These are phyloP conservation scores for Gossypium stocksii DNA, from an alignment of 345 rosid genomes.

Conservation along the genomic window DNA sequence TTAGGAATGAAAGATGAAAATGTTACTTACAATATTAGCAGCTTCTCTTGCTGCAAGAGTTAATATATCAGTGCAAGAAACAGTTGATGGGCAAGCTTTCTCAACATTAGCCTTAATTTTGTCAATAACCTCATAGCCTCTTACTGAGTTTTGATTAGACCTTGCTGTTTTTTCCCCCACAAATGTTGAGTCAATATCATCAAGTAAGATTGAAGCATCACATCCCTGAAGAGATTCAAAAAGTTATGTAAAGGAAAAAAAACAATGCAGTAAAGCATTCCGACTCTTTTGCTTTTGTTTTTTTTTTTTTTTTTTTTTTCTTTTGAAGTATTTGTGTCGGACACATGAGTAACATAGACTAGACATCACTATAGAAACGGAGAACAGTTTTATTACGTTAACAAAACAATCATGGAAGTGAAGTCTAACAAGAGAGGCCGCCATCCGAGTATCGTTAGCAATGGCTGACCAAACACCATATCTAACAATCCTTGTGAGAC, in stretches of 20 bases:
- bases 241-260: not conserved
- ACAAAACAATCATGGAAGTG: slow-evolving; percentile 72
- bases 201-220: slow-evolving; percentile 58
- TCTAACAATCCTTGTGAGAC: slow-evolving; percentile 37
- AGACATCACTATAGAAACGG: not conserved
- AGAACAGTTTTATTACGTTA: slow-evolving; percentile 32
- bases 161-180: slow-evolving; percentile 48
- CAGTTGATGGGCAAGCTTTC: slow-evolving; percentile 51
- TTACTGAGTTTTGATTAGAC: slow-evolving; percentile 45
- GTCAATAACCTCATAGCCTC: slow-evolving; percentile 69
- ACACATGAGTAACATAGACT: not conserved
- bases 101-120: slow-evolving; percentile 50
- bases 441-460: slow-evolving; percentile 57
- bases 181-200: slow-evolving; percentile 31
- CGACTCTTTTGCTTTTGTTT: not conserved
- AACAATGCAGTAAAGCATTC: not conserved
- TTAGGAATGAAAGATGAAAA: not conserved
- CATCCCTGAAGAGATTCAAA: slow-evolving; percentile 42
- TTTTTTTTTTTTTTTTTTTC: not conserved
- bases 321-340: not conserved
- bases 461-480: slow-evolving; percentile 49
- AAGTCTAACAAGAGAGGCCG: slow-evolving; percentile 62
- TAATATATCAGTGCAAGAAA: slow-evolving; percentile 61
- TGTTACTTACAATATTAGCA: slow-evolving; percentile 36
- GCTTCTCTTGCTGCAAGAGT: slow-evolving; percentile 61